Evolutionary conservation across 2,329 filamentous ascomycete genomes (phyloP).

Genomic region (Scytalidium sp.): DNA sequence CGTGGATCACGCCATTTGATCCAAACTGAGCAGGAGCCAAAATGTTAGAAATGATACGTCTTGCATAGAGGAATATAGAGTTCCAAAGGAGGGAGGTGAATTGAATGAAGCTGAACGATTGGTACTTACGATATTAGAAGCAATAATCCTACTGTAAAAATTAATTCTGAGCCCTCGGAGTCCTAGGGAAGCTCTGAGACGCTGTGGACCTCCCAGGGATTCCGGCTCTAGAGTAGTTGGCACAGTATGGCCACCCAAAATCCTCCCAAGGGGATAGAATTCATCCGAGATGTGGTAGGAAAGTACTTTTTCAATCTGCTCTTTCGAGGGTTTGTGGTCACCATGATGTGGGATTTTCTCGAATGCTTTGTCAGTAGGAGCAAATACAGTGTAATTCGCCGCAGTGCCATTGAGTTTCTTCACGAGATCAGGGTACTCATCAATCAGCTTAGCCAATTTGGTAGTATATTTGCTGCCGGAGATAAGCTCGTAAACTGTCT

Average conservation of each 20-base stretch:
- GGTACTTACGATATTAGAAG: slow-evolving; percentile 62
- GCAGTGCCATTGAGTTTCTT: slow-evolving; percentile 70
- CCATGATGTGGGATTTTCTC: slow-evolving; percentile 50
- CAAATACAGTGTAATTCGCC: slow-evolving; percentile 77
- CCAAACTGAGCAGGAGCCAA: slow-evolving; percentile 54
- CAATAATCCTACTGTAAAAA: slow-evolving; percentile 70
- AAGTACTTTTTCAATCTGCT: slow-evolving; percentile 66
- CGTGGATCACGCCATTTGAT: slow-evolving; percentile 80
- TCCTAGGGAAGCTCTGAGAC: slow-evolving; percentile 65
- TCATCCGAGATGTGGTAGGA: slow-evolving; percentile 73
- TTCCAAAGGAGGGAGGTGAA: background rate
- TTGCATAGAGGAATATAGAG: background rate
- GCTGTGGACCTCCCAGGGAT: slow-evolving; percentile 64
- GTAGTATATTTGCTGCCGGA: slow-evolving; percentile 72
- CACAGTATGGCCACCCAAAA: slow-evolving; percentile 72
- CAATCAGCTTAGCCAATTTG: slow-evolving; percentile 72
- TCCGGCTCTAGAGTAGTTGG: slow-evolving; percentile 62
- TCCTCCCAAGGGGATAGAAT: slow-evolving; percentile 60
- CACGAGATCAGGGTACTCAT: slow-evolving; percentile 69
- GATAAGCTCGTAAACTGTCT: slow-evolving; percentile 80
- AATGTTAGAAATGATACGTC: slow-evolving; percentile 1
- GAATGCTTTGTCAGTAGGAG: slow-evolving; percentile 75
- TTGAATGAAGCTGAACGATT: background rate
- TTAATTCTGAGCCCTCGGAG: slow-evolving; percentile 68
- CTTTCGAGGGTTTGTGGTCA: slow-evolving; percentile 61